Evolutionary conservation across 148 eudicot species (phyloP).

Genomic region (Limonium bicolor): DNA sequence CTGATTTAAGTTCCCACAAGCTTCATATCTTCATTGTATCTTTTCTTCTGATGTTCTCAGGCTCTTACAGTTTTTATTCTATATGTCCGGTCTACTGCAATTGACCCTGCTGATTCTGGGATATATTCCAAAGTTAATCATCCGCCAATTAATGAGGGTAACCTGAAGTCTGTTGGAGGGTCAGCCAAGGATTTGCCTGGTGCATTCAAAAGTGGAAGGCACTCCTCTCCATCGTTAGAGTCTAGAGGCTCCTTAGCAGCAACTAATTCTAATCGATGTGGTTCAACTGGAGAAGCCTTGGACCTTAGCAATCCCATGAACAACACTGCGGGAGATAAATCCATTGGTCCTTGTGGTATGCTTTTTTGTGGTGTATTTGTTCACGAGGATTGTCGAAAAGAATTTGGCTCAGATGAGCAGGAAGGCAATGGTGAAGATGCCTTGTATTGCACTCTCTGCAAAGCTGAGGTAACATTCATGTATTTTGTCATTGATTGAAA

Average conservation of each 20-base stretch:
- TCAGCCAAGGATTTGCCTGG: slow-evolving; percentile 21
- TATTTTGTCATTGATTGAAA: no score
- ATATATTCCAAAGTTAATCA: slow-evolving; percentile 56
- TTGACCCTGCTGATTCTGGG: slow-evolving; percentile 95
- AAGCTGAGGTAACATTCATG: slow-evolving; percentile 95
- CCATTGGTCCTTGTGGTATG: slow-evolving; percentile 33
- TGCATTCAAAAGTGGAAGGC: slow-evolving; percentile 29
- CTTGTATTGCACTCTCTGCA: slow-evolving; percentile 83
- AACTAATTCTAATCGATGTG: slow-evolving; percentile 55
- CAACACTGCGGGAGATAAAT: slow-evolving; percentile 13
- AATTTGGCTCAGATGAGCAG: slow-evolving; percentile 37
- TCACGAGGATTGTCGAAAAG: slow-evolving; percentile 68
- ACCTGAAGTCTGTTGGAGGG: slow-evolving; percentile 22
- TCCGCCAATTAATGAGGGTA: slow-evolving; percentile 9
- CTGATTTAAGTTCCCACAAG: no score
- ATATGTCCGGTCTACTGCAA: slow-evolving; percentile 81
- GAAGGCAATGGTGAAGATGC: slow-evolving; percentile 67
- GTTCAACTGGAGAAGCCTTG: slow-evolving; percentile 34
- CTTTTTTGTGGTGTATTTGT: slow-evolving; percentile 59
- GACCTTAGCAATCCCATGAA: slow-evolving; percentile 16
- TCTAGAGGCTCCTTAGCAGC: slow-evolving; percentile 61
- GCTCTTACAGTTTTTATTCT: slow-evolving; percentile 76
- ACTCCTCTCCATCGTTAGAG: slow-evolving; percentile 54
- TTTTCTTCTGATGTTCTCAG: slow-evolving; percentile 38
- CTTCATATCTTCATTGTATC: no score